A percentile compares a stretch with the other conserved stretches of the same genome.
These are phyloP conservation scores for Linderniella brevidens DNA, from an alignment of 257 asterid species.

Conservation along the genomic window DNA sequence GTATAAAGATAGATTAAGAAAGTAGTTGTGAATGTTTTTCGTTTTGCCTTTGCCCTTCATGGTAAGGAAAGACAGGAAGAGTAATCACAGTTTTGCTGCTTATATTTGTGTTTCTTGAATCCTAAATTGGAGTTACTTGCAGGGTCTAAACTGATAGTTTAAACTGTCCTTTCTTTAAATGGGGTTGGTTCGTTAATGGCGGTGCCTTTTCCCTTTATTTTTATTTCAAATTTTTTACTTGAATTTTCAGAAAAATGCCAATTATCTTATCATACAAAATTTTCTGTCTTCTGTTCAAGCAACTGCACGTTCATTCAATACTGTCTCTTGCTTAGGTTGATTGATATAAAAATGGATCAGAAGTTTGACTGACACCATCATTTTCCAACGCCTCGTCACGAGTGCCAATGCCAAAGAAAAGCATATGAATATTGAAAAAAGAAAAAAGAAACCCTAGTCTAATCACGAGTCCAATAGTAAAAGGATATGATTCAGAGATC, in stretches of 20 bases:
- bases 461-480: neutral
- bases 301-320: neutral
- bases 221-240: no score
- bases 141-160: conserved; percentile 39
- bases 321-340: neutral
- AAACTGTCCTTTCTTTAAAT: conserved; percentile 16
- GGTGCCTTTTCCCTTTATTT: no score
- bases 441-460: neutral
- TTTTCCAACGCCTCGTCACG: conserved; percentile 1
- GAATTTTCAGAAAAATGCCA: neutral
- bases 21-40: neutral
- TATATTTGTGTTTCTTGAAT: neutral
- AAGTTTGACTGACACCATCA: neutral
- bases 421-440: neutral
- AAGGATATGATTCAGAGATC: neutral
- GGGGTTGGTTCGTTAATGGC: neutral
- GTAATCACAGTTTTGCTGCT: conserved; percentile 10
- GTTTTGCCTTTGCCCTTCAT: conserved; percentile 14
- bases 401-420: neutral
- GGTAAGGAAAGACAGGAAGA: conserved; percentile 15
- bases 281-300: neutral
- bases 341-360: neutral
- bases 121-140: conserved; percentile 9
- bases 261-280: neutral
- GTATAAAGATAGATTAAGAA: neutral